Conservation (phyloP, 2,329 filamentous ascomycete genomes). For the Aspergillus sojae region DNA sequence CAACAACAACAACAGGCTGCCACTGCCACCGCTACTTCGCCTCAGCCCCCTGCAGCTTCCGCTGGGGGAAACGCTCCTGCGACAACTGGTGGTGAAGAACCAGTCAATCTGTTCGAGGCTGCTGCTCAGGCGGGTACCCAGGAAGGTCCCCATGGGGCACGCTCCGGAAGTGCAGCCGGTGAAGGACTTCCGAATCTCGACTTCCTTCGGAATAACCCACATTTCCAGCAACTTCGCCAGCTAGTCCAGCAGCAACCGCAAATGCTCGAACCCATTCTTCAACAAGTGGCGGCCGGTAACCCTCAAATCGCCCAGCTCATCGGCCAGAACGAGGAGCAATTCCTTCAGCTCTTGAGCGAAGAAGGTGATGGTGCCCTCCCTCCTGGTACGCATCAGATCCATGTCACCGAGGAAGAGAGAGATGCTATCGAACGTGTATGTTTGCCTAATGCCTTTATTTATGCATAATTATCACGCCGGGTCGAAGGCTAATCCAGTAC, state of each 20-base stretch:
- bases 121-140: constrained; percentile 72
- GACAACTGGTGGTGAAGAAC: constrained; percentile 55
- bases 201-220: constrained; percentile 90
- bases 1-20: constrained; percentile 64
- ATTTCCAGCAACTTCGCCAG: constrained; percentile 96
- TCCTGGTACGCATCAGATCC: constrained; percentile 84
- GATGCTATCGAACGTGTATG: constrained; percentile 93
- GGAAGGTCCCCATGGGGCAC: constrained; percentile 40
- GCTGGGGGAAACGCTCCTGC: constrained; percentile 37
- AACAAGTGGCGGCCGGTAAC: constrained; percentile 93
- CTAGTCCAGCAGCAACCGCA: constrained; percentile 96
- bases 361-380: constrained; percentile 78
- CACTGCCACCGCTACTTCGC: constrained; percentile 48
- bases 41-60: constrained; percentile 38
- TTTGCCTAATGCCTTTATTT: constrained; percentile 19
- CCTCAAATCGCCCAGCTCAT: constrained; percentile 93
- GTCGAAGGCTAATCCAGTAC: constrained; percentile 21
- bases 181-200: constrained; percentile 77
- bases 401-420: constrained; percentile 92
- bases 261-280: constrained; percentile 97
- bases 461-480: background rate
- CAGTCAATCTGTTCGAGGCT: constrained; percentile 89
- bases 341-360: constrained; percentile 86
- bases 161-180: constrained; percentile 49
- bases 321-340: constrained; percentile 87